A percentile compares a stretch with the other conserved stretches of the same genome.
Evolutionary conservation across 2,329 filamentous ascomycete genomes (phyloP).

Genomic region (Ampelomyces quisqualis): DNA sequence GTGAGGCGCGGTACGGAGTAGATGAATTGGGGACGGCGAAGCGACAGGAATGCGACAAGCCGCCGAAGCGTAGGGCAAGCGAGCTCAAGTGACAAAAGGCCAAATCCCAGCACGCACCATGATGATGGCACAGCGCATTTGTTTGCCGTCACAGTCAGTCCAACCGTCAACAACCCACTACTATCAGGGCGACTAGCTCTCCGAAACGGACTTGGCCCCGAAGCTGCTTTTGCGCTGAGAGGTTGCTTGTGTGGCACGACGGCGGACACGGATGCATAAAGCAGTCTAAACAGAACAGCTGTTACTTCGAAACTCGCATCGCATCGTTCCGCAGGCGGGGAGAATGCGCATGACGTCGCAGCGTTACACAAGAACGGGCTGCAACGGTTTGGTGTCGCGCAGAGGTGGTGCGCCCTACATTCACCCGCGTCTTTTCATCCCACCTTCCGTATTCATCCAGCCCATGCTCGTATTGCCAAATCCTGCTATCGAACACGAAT

Average conservation of each 20-base stretch:
- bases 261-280: no score
- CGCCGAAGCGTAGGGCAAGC: slow-evolving; percentile 4
- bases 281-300: no score
- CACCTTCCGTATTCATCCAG: no score
- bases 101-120: background rate
- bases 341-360: slow-evolving; percentile 16
- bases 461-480: no score
- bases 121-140: slow-evolving; percentile 1
- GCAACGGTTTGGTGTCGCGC: background rate
- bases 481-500: no score
- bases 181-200: background rate
- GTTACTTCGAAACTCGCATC: no score
- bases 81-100: slow-evolving; percentile 8
- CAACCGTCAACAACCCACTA: background rate
- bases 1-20: background rate
- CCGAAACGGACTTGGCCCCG: background rate
- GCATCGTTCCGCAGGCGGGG: no score
- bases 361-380: slow-evolving; percentile 1
- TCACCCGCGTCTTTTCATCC: no score
- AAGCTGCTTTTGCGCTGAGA: slow-evolving; percentile 1
- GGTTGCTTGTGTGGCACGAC: background rate
- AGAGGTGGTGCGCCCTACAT: no score
- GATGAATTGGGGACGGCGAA: slow-evolving; percentile 1
- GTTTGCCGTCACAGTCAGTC: slow-evolving; percentile 3
- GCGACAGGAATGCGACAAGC: slow-evolving; percentile 6